Evolutionary conservation across 2,329 filamentous ascomycete genomes (phyloP).

Genomic region (Xylariaceae sp.): DNA sequence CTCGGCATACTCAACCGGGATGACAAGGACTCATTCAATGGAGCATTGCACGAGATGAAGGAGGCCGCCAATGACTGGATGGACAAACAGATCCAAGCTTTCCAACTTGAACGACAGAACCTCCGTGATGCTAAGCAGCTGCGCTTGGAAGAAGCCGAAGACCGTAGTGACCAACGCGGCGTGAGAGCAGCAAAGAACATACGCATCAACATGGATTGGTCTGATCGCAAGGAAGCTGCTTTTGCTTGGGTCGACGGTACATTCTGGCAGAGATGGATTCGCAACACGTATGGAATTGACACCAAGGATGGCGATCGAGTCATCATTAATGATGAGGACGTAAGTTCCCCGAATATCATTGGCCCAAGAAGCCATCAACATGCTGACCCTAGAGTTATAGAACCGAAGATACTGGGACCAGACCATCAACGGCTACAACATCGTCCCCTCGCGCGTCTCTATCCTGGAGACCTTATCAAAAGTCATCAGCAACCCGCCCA

Average conservation of each 20-base stretch:
- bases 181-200: slow-evolving; percentile 84
- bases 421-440: slow-evolving; percentile 82
- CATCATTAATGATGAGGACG: slow-evolving; percentile 95
- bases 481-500: slow-evolving; percentile 61
- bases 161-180: slow-evolving; percentile 83
- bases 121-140: slow-evolving; percentile 91
- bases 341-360: slow-evolving; percentile 46
- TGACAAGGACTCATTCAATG: slow-evolving; percentile 70
- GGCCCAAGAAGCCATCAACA: background rate
- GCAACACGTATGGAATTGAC: slow-evolving; percentile 90
- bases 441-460: slow-evolving; percentile 80
- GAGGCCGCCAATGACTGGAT: slow-evolving; percentile 96
- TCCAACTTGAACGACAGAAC: slow-evolving; percentile 89
- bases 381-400: slow-evolving; percentile 44
- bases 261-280: slow-evolving; percentile 97
- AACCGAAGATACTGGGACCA: slow-evolving; percentile 93
- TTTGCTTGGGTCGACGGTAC: slow-evolving; percentile 97
- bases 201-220: slow-evolving; percentile 82
- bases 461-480: slow-evolving; percentile 82
- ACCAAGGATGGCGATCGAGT: slow-evolving; percentile 83
- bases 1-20: slow-evolving; percentile 80
- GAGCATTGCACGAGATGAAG: slow-evolving; percentile 84
- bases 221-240: slow-evolving; percentile 78
- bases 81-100: slow-evolving; percentile 87
- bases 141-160: slow-evolving; percentile 92